Evolutionary conservation across 1,284 basidiomycete species (phyloP), one percentile per base, ranked within the genome.

Genomic region (Ceraceosorus guamensis): DNA sequence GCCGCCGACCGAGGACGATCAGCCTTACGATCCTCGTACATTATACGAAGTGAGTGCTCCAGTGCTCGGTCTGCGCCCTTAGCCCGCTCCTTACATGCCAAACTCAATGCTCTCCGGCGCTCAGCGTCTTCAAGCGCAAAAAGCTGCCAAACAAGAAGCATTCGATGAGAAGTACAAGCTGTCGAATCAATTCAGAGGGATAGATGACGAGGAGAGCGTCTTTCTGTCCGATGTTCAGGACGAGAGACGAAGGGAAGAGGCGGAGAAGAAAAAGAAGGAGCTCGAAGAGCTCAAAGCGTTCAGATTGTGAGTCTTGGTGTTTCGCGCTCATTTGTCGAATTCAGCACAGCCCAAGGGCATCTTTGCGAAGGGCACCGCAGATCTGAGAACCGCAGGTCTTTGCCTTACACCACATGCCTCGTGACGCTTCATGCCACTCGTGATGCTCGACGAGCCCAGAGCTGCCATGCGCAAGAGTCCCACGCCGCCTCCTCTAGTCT

Each of bases 121-220:
- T 5, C 14, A 58, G 52, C 57, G 60, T 7, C 52, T 76, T 0
- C 59, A 73, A 33, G 62, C 66, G 32, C 55, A 71, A 10, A 66
- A 63, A 49, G 56, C 73, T 39, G 66, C 60, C 2, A 75, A 75
- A 48, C 63, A 72, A 44, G 71, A 67, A 8, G 53, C 61, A 33
- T 56, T 61, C 33, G 72, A 74, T 16, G 72, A 69, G n/a, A 62
- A 58, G 61, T 62, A 55, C 50, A 68, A 68, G 44, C 61, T 72
- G n/a, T 59, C 62, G 1, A 73, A 73, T 32, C 72, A 73, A 53
- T 76, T 72, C 45, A 55, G 73, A 0, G 73, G 73, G 0, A 62
- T 76, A 16, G 72, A 76, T 49, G 71, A 73, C 39, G 62, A 48
- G 11, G 73, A 76, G 53, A 55, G 56, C 6, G 60, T 56, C 6